These are phyloP conservation scores for Botrytis deweyae DNA, from an alignment of 2,329 filamentous ascomycete species.

Conservation along the genomic window DNA sequence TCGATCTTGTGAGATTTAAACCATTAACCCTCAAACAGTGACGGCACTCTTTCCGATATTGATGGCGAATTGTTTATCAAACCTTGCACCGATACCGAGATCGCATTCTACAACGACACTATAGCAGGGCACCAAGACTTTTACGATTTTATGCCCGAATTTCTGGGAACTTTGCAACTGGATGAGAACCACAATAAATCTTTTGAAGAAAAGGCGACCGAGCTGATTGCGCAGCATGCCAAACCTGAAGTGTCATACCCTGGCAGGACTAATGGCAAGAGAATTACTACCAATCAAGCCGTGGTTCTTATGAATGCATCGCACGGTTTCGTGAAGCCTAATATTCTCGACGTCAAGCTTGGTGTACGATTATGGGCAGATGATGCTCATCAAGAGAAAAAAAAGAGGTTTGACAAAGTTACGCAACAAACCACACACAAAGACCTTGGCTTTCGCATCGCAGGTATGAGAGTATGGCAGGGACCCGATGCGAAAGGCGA, in stretches of 20 bases:
- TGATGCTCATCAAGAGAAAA: constrained; percentile 59
- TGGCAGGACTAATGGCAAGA: constrained; percentile 31
- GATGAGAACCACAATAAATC: constrained; percentile 52
- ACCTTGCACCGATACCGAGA: constrained; percentile 82
- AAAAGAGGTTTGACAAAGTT: constrained; percentile 59
- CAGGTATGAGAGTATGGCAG: constrained; percentile 64
- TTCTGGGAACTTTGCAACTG: constrained; percentile 77
- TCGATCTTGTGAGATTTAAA: neutral
- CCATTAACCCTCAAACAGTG: constrained; percentile 52
- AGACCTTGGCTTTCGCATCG: constrained; percentile 60
- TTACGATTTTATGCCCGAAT: constrained; percentile 77
- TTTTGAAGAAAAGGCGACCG: constrained; percentile 52
- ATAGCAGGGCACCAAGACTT: constrained; percentile 67
- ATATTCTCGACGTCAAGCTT: constrained; percentile 91
- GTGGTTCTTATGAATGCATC: constrained; percentile 86
- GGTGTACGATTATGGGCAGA: constrained; percentile 86
- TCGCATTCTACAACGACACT: constrained; percentile 81
- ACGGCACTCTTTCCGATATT: constrained; percentile 82
- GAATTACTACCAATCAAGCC: constrained; percentile 73
- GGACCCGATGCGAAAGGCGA: constrained; percentile 55
- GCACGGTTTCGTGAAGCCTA: constrained; percentile 76
- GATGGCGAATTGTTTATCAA: constrained; percentile 90
- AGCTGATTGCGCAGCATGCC: constrained; percentile 34
- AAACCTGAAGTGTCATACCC: constrained; percentile 33
- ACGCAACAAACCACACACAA: constrained; percentile 58